These are phyloP conservation scores for Wickerhamomyces sp. DNA, from an alignment of 1,139 yeast species.

Conservation along the genomic window DNA sequence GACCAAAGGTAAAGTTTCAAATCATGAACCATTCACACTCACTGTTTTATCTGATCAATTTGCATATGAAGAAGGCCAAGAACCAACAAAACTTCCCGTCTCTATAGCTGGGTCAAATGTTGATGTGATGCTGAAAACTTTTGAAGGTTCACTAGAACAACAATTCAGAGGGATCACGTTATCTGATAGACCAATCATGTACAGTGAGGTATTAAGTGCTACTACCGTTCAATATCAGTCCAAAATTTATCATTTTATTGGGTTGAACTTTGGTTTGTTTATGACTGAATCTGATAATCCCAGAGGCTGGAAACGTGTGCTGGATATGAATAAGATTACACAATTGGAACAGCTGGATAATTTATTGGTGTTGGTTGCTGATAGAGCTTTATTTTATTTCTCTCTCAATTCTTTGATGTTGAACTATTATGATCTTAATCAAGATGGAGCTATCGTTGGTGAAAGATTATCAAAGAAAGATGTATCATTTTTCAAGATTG, in stretches of 20 bases:
- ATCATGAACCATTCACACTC: conserved; percentile 52
- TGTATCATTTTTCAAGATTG: conserved; percentile 55
- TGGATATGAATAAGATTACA: conserved; percentile 50
- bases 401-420: conserved; percentile 37
- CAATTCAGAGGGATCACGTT: conserved; percentile 30
- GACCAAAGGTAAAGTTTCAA: conserved; percentile 41
- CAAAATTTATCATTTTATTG: conserved; percentile 35
- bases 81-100: conserved; percentile 55
- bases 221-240: conserved; percentile 34
- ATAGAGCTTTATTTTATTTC: conserved; percentile 56
- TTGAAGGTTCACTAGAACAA: conserved; percentile 22
- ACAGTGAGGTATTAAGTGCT: conserved; percentile 30
- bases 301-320: conserved; percentile 55
- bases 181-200: conserved; percentile 41
- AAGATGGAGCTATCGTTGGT: conserved; percentile 26
- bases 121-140: conserved; percentile 41
- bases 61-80: conserved; percentile 54
- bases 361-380: conserved; percentile 55
- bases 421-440: conserved; percentile 24
- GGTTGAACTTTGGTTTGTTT: conserved; percentile 42
- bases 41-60: conserved; percentile 56
- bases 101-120: conserved; percentile 62
- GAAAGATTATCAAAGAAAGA: conserved; percentile 31
- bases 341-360: conserved; percentile 61
- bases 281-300: conserved; percentile 30